A percentile compares a stretch with the other conserved stretches of the same genome.
These are phyloP conservation scores for Candida xiaguanensis DNA, from an alignment of 805 yeast genomes.

Conservation along the genomic window DNA sequence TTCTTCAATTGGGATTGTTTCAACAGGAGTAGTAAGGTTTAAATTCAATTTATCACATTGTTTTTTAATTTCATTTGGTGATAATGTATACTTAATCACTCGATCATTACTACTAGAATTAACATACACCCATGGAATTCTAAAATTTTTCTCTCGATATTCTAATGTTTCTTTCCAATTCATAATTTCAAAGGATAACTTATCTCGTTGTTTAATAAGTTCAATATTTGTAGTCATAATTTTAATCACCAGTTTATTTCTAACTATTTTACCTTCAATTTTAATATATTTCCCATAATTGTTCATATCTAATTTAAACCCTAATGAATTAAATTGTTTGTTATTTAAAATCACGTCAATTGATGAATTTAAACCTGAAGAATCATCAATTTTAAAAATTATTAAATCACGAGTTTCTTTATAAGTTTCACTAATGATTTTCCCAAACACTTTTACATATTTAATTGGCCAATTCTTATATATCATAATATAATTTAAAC, in stretches of 20 bases:
- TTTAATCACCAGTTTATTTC: constrained; percentile 7
- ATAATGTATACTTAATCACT: background rate
- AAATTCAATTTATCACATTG: constrained; percentile 1
- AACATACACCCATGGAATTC: constrained; percentile 25
- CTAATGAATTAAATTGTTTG: constrained; percentile 10
- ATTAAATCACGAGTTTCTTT: constrained; percentile 11
- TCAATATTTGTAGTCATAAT: constrained; percentile 11
- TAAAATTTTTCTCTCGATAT: constrained; percentile 15
- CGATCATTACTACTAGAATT: no score
- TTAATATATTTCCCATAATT: constrained; percentile 25
- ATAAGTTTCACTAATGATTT: constrained; percentile 21
- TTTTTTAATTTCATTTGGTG: constrained; percentile 3
- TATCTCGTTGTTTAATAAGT: constrained; percentile 14
- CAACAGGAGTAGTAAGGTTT: background rate
- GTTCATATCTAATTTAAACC: constrained; percentile 12
- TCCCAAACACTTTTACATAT: constrained; percentile 23
- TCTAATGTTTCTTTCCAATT: constrained; percentile 26
- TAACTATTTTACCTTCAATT: constrained; percentile 15
- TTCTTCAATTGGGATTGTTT: constrained; percentile 3
- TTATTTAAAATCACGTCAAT: constrained; percentile 20
- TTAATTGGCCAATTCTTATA: constrained; percentile 35
- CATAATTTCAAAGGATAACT: constrained; percentile 22
- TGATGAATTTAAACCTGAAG: constrained; percentile 26
- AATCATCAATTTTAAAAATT: constrained; percentile 31
- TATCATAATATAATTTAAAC: constrained; percentile 12